phyloP scores from a whole-genome alignment of 768 basidiomycete species.

The Auricularia heimuer region DNA sequence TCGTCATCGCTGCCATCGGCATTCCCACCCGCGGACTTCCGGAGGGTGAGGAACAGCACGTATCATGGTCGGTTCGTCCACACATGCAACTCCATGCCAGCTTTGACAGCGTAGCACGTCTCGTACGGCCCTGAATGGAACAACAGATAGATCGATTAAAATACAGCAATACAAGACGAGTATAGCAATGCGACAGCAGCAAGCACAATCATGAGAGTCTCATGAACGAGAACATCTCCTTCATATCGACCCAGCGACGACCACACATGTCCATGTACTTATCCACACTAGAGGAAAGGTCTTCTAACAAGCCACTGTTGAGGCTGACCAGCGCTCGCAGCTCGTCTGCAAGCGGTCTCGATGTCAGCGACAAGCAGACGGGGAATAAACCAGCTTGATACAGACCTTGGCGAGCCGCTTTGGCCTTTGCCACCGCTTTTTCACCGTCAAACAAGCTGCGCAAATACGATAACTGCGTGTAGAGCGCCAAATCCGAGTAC shows the following conservation, averaged over 20 bases:
- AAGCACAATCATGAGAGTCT: conserved; percentile 29
- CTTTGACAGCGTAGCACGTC: no score
- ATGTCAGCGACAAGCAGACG: neutral
- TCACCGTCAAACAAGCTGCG: conserved; percentile 65
- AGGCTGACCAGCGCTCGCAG: conserved; percentile 37
- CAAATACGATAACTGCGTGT: conserved; percentile 86
- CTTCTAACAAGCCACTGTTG: conserved; percentile 42
- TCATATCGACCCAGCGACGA: conserved; percentile 81
- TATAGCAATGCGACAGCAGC: no score
- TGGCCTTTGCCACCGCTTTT: conserved; percentile 45
- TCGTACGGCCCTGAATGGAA: no score
- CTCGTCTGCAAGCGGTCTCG: conserved; percentile 34
- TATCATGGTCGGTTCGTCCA: no score
- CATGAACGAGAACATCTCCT: conserved; percentile 74
- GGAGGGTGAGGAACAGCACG: no score
- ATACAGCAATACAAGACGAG: no score
- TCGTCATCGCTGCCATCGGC: no score
- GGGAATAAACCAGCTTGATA: conserved; percentile 4
- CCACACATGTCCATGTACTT: conserved; percentile 83
- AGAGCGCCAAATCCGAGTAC: conserved; percentile 79
- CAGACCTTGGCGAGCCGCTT: conserved; percentile 26
- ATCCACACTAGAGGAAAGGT: conserved; percentile 50
- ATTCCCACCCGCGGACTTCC: no score
- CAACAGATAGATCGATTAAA: no score
- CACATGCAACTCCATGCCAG: no score